Evolutionary conservation across 2,329 filamentous ascomycete species (phyloP).

Genomic region (Thielaviopsis ethacetica): DNA sequence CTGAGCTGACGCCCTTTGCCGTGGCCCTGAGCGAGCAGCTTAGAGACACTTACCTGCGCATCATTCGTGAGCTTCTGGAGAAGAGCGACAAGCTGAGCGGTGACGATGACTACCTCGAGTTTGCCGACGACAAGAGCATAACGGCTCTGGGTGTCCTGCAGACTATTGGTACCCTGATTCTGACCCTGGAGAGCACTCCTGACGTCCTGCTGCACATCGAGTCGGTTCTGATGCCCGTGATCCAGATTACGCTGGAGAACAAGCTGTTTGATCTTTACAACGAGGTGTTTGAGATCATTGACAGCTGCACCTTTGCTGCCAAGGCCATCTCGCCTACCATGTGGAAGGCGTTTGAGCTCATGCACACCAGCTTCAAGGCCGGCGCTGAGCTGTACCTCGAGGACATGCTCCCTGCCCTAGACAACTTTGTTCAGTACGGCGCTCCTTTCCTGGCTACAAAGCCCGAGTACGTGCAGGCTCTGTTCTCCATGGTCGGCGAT

Average conservation of each 20-base stretch:
- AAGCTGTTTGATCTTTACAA: constrained; percentile 97
- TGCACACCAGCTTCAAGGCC: constrained; percentile 92
- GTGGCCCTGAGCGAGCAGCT: constrained; percentile 92
- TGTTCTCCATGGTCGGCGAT: constrained; percentile 86
- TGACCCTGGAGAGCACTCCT: constrained; percentile 91
- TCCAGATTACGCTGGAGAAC: constrained; percentile 90
- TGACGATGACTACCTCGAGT: constrained; percentile 75
- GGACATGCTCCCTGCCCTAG: constrained; percentile 93
- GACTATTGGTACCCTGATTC: constrained; percentile 91
- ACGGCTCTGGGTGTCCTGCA: constrained; percentile 91
- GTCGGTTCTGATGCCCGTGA: constrained; percentile 91
- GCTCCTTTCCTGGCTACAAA: constrained; percentile 65
- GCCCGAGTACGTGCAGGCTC: constrained; percentile 69
- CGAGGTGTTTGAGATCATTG: constrained; percentile 96
- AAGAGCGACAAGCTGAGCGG: constrained; percentile 65
- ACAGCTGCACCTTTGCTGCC: constrained; percentile 95
- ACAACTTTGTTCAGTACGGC: constrained; percentile 95
- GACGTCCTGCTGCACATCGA: constrained; percentile 91
- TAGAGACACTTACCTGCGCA: constrained; percentile 86
- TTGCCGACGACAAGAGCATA: constrained; percentile 95
- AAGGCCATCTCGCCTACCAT: constrained; percentile 91
- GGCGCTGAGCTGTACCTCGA: constrained; percentile 94
- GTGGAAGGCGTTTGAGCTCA: constrained; percentile 97
- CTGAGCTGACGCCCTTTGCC: constrained; percentile 89
- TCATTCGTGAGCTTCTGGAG: constrained; percentile 80